Percentiles rank a stretch among this genome's conserved stretches.
Conservation (phyloP, 345 rosid species). For the Brassica cretica region DNA sequence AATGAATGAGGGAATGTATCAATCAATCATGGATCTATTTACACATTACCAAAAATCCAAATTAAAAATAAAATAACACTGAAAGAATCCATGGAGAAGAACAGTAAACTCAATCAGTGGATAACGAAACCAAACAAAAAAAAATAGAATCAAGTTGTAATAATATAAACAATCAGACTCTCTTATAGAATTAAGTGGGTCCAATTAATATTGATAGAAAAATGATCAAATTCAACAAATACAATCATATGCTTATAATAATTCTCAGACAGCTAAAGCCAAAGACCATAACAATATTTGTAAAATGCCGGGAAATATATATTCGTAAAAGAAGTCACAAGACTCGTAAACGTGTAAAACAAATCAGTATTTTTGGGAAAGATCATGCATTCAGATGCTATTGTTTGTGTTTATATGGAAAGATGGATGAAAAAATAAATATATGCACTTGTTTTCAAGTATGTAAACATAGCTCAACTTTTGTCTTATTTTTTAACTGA, state of each 20-base stretch:
- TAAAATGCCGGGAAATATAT: not conserved
- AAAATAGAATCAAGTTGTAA: not conserved
- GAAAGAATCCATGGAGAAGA: constrained; percentile 28
- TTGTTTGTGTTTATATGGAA: constrained; percentile 27
- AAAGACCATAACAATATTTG: not conserved
- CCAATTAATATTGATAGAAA: constrained; percentile 3
- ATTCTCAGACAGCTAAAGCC: constrained; percentile 13
- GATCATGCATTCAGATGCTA: constrained; percentile 11
- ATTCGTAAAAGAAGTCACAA: not conserved
- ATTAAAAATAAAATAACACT: constrained; percentile 6
- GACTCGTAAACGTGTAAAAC: constrained; percentile 14
- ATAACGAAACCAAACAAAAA: constrained; percentile 22
- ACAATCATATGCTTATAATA: constrained; percentile 6
- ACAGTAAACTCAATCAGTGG: constrained; percentile 32
- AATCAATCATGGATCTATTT: constrained; percentile 32
- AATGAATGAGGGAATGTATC: constrained; percentile 10
- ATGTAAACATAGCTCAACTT: constrained; percentile 18
- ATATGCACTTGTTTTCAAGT: constrained; percentile 15
- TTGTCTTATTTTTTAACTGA: not conserved
- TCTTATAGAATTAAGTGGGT: constrained; percentile 29
- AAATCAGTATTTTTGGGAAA: constrained; percentile 12
- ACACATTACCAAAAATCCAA: constrained; percentile 16
- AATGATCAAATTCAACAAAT: constrained; percentile 3
- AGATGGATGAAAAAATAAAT: not conserved
- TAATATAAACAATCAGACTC: not conserved